Conservation (phyloP, 2,329 filamentous ascomycete species). For the Aureobasidium sp. region DNA sequence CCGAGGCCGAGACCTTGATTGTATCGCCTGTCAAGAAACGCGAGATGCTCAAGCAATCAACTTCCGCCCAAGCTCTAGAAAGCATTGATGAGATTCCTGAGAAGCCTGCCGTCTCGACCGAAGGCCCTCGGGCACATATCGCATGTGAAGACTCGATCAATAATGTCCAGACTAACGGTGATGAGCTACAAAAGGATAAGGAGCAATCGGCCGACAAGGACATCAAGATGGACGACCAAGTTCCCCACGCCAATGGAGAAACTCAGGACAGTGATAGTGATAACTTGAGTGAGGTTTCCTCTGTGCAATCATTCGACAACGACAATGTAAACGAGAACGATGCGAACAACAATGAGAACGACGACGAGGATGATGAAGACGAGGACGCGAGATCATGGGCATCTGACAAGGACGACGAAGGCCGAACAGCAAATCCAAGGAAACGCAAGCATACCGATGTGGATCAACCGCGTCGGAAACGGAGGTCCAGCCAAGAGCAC, state of each 20-base stretch:
- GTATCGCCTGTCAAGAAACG: constrained; percentile 34
- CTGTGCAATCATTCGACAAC: constrained; percentile 18
- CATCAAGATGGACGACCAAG: background rate
- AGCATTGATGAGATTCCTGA: constrained; percentile 1
- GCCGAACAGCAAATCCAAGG: constrained; percentile 24
- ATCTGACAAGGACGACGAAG: constrained; percentile 7
- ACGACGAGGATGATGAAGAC: constrained; percentile 9
- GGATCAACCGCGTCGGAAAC: constrained; percentile 11
- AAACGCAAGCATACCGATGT: constrained; percentile 25
- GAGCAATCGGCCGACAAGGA: background rate
- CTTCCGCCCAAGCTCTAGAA: background rate
- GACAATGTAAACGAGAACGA: background rate
- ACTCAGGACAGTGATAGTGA: constrained; percentile 22
- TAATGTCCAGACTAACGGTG: constrained; percentile 27
- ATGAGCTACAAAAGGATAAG: constrained; percentile 17
- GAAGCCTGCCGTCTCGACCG: background rate
- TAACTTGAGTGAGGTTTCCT: constrained; percentile 22
- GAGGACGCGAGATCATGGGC: constrained; percentile 15
- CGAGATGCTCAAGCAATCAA: constrained; percentile 27
- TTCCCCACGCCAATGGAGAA: background rate
- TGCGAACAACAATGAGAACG: background rate
- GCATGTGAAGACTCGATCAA: background rate
- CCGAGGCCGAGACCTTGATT: constrained; percentile 43
- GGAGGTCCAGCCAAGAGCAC: constrained; percentile 23
- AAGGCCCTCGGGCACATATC: background rate